A percentile compares a stretch with the other conserved stretches of the same genome.
These are phyloP conservation scores for Clitoria ternatea DNA, from an alignment of 306 rosid species.

Conservation along the genomic window DNA sequence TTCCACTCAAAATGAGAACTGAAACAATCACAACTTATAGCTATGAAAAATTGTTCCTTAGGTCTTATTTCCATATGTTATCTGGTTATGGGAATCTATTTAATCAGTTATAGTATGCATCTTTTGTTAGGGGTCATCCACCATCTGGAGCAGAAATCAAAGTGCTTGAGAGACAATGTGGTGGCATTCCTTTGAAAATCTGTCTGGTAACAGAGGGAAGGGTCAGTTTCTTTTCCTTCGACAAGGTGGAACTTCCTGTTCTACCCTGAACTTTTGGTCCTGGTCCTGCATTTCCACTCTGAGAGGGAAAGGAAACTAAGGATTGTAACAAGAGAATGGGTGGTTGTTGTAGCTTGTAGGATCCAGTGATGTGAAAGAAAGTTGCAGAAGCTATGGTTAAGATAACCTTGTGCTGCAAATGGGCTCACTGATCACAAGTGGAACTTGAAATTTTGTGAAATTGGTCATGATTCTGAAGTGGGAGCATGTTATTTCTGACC, in stretches of 20 bases:
- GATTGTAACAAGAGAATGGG: no score
- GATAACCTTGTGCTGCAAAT: no score
- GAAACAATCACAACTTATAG: not conserved
- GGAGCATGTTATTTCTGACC: not conserved
- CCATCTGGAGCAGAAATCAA: slow-evolving; percentile 55
- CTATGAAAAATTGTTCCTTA: not conserved
- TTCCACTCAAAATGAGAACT: no score
- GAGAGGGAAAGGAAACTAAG: no score
- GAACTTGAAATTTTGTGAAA: not conserved
- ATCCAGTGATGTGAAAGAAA: no score
- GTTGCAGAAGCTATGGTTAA: no score
- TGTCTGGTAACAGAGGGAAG: slow-evolving; percentile 58
- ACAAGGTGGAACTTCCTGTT: slow-evolving; percentile 56
- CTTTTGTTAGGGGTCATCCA: slow-evolving; percentile 48
- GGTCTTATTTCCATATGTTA: not conserved
- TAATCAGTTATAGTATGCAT: not conserved
- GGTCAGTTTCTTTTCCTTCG: slow-evolving; percentile 67
- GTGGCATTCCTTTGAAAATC: slow-evolving; percentile 54
- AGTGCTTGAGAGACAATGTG: slow-evolving; percentile 46
- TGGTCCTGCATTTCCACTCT: not conserved
- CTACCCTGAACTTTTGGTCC: slow-evolving; percentile 43
- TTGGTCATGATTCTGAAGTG: not conserved
- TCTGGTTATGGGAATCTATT: no score
- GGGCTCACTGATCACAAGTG: not conserved
- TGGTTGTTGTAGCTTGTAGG: no score